Percentiles rank a stretch among this genome's conserved stretches.
Evolutionary conservation across 129 eudicot species (phyloP).

Genomic region (Heracleum sosnowskyi): DNA sequence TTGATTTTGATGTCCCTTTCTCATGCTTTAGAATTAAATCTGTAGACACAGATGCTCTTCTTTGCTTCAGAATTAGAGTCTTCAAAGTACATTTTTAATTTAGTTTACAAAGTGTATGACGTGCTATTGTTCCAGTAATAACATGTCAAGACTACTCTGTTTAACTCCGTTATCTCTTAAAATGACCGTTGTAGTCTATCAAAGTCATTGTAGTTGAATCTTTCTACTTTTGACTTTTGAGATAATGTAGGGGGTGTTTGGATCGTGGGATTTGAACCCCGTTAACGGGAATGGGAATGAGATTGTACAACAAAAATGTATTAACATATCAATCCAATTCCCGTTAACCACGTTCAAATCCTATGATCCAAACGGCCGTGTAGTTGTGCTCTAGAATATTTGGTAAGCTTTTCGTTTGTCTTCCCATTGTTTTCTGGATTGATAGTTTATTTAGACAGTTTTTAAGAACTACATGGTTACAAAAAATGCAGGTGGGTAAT

Average conservation of each 20-base stretch:
- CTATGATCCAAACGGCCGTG: no score
- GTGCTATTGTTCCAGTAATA: background rate
- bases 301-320: no score
- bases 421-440: background rate
- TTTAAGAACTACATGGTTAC: background rate
- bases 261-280: no score
- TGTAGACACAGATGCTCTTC: background rate
- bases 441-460: background rate
- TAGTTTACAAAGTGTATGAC: no score
- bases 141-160: background rate
- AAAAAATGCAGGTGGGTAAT: constrained; percentile 27
- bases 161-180: background rate
- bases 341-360: no score
- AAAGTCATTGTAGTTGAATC: no score
- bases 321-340: no score
- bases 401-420: background rate
- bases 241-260: no score
- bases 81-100: background rate
- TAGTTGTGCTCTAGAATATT: background rate
- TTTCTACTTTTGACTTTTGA: background rate
- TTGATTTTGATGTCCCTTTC: background rate
- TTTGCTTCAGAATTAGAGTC: background rate
- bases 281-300: no score
- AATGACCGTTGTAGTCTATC: background rate
- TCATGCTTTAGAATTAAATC: background rate